Conservation (phyloP, 2,329 filamentous ascomycete genomes). For the Botrytis pseudocinerea region DNA sequence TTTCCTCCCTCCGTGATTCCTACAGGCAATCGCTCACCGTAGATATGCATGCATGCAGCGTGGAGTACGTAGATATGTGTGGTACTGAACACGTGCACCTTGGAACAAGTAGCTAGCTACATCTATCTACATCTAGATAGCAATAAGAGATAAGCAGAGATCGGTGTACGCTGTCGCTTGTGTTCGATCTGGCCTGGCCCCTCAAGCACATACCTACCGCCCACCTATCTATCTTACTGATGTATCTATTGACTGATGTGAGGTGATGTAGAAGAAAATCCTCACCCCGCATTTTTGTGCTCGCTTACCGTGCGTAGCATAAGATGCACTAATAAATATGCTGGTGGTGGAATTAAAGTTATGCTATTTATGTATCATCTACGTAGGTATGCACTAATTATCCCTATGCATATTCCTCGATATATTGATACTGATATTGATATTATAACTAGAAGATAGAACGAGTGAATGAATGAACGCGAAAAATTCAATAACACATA, state of each 20-base stretch:
- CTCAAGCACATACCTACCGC: neutral
- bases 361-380: constrained; percentile 7
- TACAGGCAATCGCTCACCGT: neutral
- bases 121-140: too few species aligned
- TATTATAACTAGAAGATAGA: neutral
- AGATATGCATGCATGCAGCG: neutral
- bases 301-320: neutral
- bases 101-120: too few species aligned
- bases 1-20: too few species aligned
- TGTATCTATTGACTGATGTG: neutral
- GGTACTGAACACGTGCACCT: too few species aligned
- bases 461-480: neutral
- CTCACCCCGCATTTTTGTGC: constrained; percentile 16
- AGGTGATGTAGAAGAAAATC: neutral
- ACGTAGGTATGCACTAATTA: neutral
- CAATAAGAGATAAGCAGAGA: neutral
- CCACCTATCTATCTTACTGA: neutral
- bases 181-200: neutral
- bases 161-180: neutral
- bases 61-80: too few species aligned
- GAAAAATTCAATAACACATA: neutral
- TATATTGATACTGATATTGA: neutral
- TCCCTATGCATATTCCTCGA: neutral
- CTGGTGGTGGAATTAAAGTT: constrained; percentile 18
- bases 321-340: neutral